Percentiles rank a stretch among this genome's conserved stretches.
Evolutionary conservation across 768 basidiomycete species (phyloP).

Genomic region (Phlegmacium glaucopus): DNA sequence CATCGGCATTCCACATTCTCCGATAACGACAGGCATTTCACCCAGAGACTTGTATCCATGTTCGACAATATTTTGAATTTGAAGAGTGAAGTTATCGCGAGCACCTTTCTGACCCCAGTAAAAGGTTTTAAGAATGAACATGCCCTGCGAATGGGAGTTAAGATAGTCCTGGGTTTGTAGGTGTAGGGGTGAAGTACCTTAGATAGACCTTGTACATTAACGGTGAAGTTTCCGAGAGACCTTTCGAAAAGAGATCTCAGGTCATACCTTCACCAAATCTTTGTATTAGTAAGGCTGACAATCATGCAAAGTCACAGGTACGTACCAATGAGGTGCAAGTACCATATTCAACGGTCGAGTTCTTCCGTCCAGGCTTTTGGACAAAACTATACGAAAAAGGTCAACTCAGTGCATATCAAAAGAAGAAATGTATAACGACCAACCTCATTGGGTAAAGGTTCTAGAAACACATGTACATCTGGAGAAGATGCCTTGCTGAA

Average conservation of each 20-base stretch:
- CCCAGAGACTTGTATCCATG: conserved; percentile 67
- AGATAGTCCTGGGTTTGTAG: no score
- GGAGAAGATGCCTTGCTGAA: conserved; percentile 55
- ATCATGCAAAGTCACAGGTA: neutral
- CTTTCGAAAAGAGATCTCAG: conserved; percentile 85
- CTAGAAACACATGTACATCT: conserved; percentile 69
- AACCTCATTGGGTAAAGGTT: conserved; percentile 94
- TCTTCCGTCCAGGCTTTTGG: conserved; percentile 73
- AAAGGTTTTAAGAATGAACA: conserved; percentile 76
- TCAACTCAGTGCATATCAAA: conserved; percentile 2
- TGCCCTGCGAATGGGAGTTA: conserved; percentile 52
- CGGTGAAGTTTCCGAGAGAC: conserved; percentile 78
- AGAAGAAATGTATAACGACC: conserved; percentile 3
- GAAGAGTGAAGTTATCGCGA: conserved; percentile 77
- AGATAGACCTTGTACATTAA: conserved; percentile 92
- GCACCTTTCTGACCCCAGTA: conserved; percentile 87
- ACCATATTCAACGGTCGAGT: conserved; percentile 25
- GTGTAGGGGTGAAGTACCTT: conserved; percentile 45
- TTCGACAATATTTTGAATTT: conserved; percentile 77
- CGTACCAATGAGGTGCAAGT: conserved; percentile 38
- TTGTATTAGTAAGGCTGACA: neutral
- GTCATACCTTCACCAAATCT: conserved; percentile 72
- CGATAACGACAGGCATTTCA: conserved; percentile 81
- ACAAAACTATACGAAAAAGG: conserved; percentile 54
- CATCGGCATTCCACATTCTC: conserved; percentile 95